Conservation (phyloP, 176 grass and related monocot genomes). For the Phragmites australis region DNA sequence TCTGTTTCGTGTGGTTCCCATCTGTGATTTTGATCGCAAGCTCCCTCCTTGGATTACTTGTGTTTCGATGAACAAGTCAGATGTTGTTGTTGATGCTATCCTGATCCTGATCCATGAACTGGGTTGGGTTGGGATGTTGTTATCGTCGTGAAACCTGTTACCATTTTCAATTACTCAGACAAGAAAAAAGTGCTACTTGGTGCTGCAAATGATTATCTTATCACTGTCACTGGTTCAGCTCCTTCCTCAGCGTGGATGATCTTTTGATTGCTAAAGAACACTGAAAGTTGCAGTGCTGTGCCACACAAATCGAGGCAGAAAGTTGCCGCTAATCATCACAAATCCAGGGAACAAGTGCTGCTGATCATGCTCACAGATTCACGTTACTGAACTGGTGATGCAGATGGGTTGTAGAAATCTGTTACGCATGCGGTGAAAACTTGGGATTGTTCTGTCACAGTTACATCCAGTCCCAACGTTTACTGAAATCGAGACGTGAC, state of each 20-base stretch:
- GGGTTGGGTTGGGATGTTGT: background rate
- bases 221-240: conserved; percentile 47
- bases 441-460: background rate
- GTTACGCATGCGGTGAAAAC: background rate
- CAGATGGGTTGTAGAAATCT: no score
- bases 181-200: conserved; percentile 28
- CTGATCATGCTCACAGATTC: background rate
- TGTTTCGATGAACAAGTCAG: background rate
- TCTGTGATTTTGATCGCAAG: conserved; percentile 45
- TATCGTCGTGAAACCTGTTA: background rate
- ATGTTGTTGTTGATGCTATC: background rate
- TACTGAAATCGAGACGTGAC: background rate
- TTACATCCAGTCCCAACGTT: background rate
- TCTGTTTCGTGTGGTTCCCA: background rate
- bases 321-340: background rate
- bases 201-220: conserved; percentile 26
- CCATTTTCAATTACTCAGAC: background rate
- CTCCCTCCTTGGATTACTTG: background rate
- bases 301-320: background rate
- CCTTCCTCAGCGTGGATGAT: conserved; percentile 36
- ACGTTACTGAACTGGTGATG: no score
- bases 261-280: background rate
- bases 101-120: background rate
- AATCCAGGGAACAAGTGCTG: background rate
- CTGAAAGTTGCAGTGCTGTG: background rate